A percentile compares a stretch with the other conserved stretches of the same genome.
Conservation (phyloP, 2,329 filamentous ascomycete species). For the Ceratocystiopsis brevicomis region DNA sequence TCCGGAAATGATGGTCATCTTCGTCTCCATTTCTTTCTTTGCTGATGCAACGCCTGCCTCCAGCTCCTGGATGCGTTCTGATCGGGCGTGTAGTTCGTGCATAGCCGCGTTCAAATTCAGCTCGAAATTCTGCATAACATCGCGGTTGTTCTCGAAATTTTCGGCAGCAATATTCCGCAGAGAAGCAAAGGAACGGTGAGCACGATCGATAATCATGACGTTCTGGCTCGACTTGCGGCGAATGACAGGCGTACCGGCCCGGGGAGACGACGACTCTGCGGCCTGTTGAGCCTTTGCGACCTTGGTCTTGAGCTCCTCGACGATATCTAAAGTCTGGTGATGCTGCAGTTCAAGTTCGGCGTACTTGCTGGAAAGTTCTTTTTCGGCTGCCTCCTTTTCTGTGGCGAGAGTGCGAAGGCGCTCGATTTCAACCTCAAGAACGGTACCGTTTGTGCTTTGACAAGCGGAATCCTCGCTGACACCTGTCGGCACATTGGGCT, state of each 20-base stretch:
- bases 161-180: slow-evolving; percentile 76
- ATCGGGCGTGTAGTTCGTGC: slow-evolving; percentile 72
- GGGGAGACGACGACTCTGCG: slow-evolving; percentile 38
- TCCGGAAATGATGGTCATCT: slow-evolving; percentile 89
- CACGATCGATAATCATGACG: slow-evolving; percentile 69
- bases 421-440: slow-evolving; percentile 45
- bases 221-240: slow-evolving; percentile 87
- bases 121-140: slow-evolving; percentile 82
- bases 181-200: slow-evolving; percentile 76
- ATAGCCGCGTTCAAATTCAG: slow-evolving; percentile 79
- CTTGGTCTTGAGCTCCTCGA: slow-evolving; percentile 81
- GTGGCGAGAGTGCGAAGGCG: slow-evolving; percentile 49
- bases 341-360: slow-evolving; percentile 69
- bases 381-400: slow-evolving; percentile 61
- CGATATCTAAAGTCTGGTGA: slow-evolving; percentile 60
- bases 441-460: not conserved
- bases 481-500: not conserved
- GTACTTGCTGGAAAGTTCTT: slow-evolving; percentile 57
- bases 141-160: slow-evolving; percentile 64
- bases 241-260: slow-evolving; percentile 56
- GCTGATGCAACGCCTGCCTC: slow-evolving; percentile 67
- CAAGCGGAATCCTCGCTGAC: not conserved
- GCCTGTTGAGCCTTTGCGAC: slow-evolving; percentile 55
- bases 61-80: slow-evolving; percentile 76
- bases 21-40: slow-evolving; percentile 92